Percentiles rank a stretch among this genome's conserved stretches.
Conservation (phyloP, 768 basidiomycete genomes). For the Psilocybe subaeruginosa region DNA sequence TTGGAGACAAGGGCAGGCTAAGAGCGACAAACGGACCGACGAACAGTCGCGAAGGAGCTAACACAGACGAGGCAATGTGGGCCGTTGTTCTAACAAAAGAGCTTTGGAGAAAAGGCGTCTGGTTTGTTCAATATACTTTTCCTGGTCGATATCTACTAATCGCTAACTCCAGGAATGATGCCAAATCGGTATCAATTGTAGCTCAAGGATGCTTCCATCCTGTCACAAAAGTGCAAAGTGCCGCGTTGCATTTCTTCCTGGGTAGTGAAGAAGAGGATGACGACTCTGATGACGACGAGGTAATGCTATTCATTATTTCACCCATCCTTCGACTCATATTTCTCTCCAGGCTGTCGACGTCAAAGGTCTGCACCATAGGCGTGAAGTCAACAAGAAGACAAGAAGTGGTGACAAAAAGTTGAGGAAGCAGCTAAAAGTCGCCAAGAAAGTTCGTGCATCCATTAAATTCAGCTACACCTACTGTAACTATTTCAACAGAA, state of each 20-base stretch:
- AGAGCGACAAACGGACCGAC: conserved; percentile 42
- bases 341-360: conserved; percentile 61
- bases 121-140: conserved; percentile 45
- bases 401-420: conserved; percentile 82
- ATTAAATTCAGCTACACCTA: neutral
- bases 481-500: conserved; percentile 29
- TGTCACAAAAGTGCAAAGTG: conserved; percentile 90
- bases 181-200: conserved; percentile 91
- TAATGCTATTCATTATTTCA: conserved; percentile 31
- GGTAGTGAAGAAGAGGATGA: conserved; percentile 79
- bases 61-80: conserved; percentile 94
- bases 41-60: conserved; percentile 40
- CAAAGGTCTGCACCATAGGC: conserved; percentile 77
- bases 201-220: conserved; percentile 94
- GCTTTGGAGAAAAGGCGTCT: conserved; percentile 91
- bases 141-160: neutral
- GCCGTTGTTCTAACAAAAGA: conserved; percentile 93
- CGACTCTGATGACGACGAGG: conserved; percentile 75
- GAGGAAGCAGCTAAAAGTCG: conserved; percentile 67
- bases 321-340: neutral
- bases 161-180: conserved; percentile 66
- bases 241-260: conserved; percentile 96
- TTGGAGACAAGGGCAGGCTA: conserved; percentile 85
- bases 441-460: conserved; percentile 63
- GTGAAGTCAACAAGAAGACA: conserved; percentile 94